A percentile compares a stretch with the other conserved stretches of the same genome.
Conservation (phyloP, 2,329 filamentous ascomycete species). For the Ophiostoma sp. region DNA sequence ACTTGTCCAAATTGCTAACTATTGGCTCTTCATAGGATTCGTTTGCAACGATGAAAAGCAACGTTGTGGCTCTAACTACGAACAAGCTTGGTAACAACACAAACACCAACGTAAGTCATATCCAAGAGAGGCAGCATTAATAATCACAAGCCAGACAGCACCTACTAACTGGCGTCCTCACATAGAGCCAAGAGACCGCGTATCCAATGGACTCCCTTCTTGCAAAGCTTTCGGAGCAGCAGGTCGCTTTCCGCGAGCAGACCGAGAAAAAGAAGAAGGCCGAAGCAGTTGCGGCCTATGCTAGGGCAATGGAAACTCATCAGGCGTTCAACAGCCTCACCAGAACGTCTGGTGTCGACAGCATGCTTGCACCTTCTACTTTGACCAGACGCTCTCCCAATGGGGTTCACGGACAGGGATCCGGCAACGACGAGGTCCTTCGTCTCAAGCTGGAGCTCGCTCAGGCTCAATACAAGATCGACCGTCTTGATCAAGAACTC, state of each 20-base stretch:
- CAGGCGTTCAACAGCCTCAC: constrained; percentile 48
- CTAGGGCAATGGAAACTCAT: constrained; percentile 42
- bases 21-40: constrained; percentile 19
- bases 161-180: neutral
- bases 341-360: constrained; percentile 53
- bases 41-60: constrained; percentile 38
- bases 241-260: constrained; percentile 55
- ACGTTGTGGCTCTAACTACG: constrained; percentile 45
- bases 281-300: constrained; percentile 37
- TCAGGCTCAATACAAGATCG: constrained; percentile 64
- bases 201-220: constrained; percentile 67
- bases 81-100: constrained; percentile 54
- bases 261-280: constrained; percentile 46
- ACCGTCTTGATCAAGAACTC: constrained; percentile 65
- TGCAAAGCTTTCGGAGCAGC: constrained; percentile 68
- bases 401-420: constrained; percentile 39
- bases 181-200: constrained; percentile 32
- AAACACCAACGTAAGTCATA: constrained; percentile 45
- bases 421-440: constrained; percentile 54
- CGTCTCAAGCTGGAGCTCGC: constrained; percentile 67
- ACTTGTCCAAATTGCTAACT: constrained; percentile 2
- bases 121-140: neutral
- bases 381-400: constrained; percentile 51
- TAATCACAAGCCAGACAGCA: neutral
- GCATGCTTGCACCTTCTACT: constrained; percentile 42